These are phyloP conservation scores for Cucurbita argyrosperma DNA, from an alignment of 306 rosid species.

Conservation along the genomic window DNA sequence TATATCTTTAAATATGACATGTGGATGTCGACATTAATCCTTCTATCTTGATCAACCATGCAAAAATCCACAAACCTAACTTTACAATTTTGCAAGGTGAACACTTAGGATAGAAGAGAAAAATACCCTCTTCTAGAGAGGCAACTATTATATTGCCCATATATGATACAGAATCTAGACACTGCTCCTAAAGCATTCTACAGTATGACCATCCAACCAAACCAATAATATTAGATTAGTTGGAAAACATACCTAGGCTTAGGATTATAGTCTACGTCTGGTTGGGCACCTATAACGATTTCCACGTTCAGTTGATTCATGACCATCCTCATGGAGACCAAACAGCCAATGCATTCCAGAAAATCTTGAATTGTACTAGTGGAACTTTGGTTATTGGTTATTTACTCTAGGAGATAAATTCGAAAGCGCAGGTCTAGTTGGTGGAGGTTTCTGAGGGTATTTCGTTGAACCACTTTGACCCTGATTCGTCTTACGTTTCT, in stretches of 20 bases:
- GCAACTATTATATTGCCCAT: not conserved
- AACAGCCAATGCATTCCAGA: not conserved
- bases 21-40: not conserved
- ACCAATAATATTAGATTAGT: not conserved
- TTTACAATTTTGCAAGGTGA: not conserved
- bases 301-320: not conserved
- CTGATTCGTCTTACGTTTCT: not conserved
- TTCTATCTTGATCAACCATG: too few relatives aligned
- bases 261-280: not conserved
- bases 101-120: not conserved
- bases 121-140: not conserved
- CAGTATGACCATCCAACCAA: not conserved
- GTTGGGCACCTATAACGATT: not conserved
- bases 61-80: not conserved
- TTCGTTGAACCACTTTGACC: not conserved
- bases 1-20: not conserved
- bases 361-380: not conserved
- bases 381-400: not conserved
- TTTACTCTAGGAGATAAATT: not conserved
- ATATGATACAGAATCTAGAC: not conserved
- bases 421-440: not conserved
- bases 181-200: not conserved
- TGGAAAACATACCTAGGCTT: not conserved
- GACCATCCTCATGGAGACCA: not conserved
- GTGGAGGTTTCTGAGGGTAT: not conserved